Percentiles rank a stretch among this genome's conserved stretches.
These are phyloP conservation scores for Penicillium occitanis DNA, from an alignment of 2,329 filamentous ascomycete genomes.

Conservation along the genomic window DNA sequence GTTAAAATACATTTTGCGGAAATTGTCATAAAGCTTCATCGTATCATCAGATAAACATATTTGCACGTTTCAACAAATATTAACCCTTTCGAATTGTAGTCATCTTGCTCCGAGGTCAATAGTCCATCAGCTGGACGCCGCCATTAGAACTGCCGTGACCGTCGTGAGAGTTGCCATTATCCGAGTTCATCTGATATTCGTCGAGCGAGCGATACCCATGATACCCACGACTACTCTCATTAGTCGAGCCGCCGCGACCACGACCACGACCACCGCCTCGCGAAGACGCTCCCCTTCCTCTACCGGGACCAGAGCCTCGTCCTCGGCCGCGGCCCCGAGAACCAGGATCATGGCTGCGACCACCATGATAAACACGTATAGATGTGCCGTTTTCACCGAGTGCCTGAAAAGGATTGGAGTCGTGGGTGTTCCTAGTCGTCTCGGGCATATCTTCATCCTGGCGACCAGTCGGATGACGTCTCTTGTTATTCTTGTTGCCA, in stretches of 20 bases:
- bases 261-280: slow-evolving; percentile 45
- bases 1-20: background rate
- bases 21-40: background rate
- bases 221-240: slow-evolving; percentile 38
- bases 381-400: slow-evolving; percentile 27
- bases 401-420: slow-evolving; percentile 29
- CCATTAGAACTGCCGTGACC: slow-evolving; percentile 1
- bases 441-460: slow-evolving; percentile 53
- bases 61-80: background rate
- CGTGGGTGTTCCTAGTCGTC: slow-evolving; percentile 35
- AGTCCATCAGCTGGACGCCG: slow-evolving; percentile 40
- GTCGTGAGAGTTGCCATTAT: slow-evolving; percentile 33
- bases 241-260: slow-evolving; percentile 44
- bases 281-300: slow-evolving; percentile 35
- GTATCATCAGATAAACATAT: slow-evolving; percentile 5
- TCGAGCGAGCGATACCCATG: slow-evolving; percentile 66
- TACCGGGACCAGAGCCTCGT: slow-evolving; percentile 41
- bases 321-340: slow-evolving; percentile 46
- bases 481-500: slow-evolving; percentile 60
- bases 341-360: slow-evolving; percentile 40
- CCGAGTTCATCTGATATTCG: slow-evolving; percentile 48
- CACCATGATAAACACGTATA: slow-evolving; percentile 27
- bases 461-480: slow-evolving; percentile 56
- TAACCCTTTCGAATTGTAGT: background rate
- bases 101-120: slow-evolving; percentile 28